Conservation (phyloP, 495 filamentous ascomycete species). For the Penicillium alfredii region DNA sequence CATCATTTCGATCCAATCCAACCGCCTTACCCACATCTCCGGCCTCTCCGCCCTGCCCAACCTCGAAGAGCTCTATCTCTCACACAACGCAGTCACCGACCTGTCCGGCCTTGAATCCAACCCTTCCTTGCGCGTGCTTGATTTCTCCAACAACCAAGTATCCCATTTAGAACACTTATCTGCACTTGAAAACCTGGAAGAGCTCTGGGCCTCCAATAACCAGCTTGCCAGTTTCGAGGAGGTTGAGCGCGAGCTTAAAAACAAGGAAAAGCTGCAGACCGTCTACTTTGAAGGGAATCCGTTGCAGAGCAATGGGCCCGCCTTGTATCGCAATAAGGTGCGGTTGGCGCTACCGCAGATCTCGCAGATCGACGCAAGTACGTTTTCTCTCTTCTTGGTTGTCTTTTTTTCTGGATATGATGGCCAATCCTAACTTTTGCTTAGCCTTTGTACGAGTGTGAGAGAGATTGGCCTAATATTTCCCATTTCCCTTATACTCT, state of each 20-base stretch:
- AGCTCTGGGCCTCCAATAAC: constrained; percentile 94
- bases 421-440: background rate
- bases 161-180: constrained; percentile 65
- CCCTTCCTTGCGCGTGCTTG: constrained; percentile 66
- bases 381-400: constrained; percentile 35
- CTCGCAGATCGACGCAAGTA: constrained; percentile 94
- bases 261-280: constrained; percentile 75
- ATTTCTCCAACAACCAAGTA: constrained; percentile 88
- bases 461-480: too few species aligned
- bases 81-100: constrained; percentile 85
- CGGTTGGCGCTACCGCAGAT: constrained; percentile 80
- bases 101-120: constrained; percentile 71
- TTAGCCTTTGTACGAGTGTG: constrained; percentile 3
- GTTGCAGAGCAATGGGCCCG: constrained; percentile 65
- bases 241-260: constrained; percentile 69
- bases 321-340: constrained; percentile 90
- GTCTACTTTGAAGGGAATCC: constrained; percentile 98
- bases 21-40: constrained; percentile 76
- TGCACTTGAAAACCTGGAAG: constrained; percentile 66
- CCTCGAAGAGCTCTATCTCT: constrained; percentile 94
- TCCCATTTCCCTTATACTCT: too few species aligned
- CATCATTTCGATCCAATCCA: constrained; percentile 94
- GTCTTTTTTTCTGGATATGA: background rate
- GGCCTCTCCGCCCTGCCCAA: constrained; percentile 67
- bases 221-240: constrained; percentile 72